Percentiles rank a stretch among this genome's conserved stretches.
Evolutionary conservation across 495 filamentous ascomycete species (phyloP).

Genomic region (Neurospora sp.): DNA sequence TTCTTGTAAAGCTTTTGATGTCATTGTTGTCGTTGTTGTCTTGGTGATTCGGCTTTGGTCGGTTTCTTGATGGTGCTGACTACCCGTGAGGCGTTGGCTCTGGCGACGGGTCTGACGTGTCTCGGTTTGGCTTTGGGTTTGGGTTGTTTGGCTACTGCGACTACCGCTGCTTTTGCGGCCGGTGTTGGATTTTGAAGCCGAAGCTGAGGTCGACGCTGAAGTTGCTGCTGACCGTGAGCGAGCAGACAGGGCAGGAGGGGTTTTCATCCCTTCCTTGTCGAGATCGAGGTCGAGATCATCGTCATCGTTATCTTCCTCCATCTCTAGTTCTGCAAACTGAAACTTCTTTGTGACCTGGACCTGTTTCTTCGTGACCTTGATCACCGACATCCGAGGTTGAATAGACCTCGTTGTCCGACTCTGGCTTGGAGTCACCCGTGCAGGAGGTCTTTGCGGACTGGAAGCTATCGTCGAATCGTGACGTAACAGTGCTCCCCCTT

Average conservation of each 20-base stretch:
- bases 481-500: background rate
- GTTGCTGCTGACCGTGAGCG: background rate
- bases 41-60: background rate
- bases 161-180: background rate
- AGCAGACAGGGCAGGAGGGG: background rate
- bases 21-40: background rate
- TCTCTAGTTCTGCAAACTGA: background rate
- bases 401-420: background rate
- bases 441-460: background rate
- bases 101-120: background rate
- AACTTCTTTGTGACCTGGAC: background rate
- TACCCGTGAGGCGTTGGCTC: slow-evolving; percentile 1
- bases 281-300: background rate
- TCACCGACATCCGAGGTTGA: background rate
- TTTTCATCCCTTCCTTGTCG: background rate
- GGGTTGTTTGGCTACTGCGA: background rate
- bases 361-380: background rate
- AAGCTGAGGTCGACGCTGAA: background rate
- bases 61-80: background rate
- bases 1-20: background rate
- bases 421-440: background rate
- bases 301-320: background rate
- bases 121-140: background rate
- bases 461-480: background rate
- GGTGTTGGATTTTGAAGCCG: background rate